A percentile compares a stretch with the other conserved stretches of the same genome.
Evolutionary conservation across 345 rosid species (phyloP).

Genomic region (Eutrema heterophyllum): DNA sequence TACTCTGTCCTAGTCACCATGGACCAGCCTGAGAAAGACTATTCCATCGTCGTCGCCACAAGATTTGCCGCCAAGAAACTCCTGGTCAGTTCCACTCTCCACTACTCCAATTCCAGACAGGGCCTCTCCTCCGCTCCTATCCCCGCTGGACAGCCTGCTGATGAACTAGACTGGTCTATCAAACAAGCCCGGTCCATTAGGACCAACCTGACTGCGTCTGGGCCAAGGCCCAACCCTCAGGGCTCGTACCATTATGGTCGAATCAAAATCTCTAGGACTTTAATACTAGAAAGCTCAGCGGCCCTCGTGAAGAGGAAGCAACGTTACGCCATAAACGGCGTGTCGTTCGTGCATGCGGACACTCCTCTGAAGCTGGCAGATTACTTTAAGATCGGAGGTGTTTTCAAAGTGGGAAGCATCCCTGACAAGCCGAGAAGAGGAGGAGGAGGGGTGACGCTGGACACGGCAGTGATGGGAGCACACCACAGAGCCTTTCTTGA

Average conservation of each 20-base stretch:
- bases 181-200: slow-evolving; percentile 85
- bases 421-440: slow-evolving; percentile 40
- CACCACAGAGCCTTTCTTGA: slow-evolving; percentile 59
- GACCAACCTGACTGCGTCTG: slow-evolving; percentile 85
- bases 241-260: slow-evolving; percentile 90
- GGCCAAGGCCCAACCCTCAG: slow-evolving; percentile 96
- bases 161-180: slow-evolving; percentile 55
- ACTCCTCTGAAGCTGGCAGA: slow-evolving; percentile 89
- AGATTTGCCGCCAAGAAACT: slow-evolving; percentile 48
- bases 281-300: slow-evolving; percentile 61
- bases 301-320: slow-evolving; percentile 56
- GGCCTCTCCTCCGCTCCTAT: slow-evolving; percentile 38
- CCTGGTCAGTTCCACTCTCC: slow-evolving; percentile 48
- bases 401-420: slow-evolving; percentile 62
- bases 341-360: slow-evolving; percentile 61
- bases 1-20: slow-evolving; percentile 82
- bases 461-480: slow-evolving; percentile 77
- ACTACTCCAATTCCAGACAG: slow-evolving; percentile 53
- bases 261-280: slow-evolving; percentile 52
- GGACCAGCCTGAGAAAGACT: slow-evolving; percentile 61
- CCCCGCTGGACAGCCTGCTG: slow-evolving; percentile 42
- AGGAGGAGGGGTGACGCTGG: slow-evolving; percentile 35
- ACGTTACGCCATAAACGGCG: slow-evolving; percentile 73
- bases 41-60: slow-evolving; percentile 54
- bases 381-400: slow-evolving; percentile 66